Percentiles rank a stretch among this genome's conserved stretches.
These are phyloP conservation scores for Ettlia oleoabundans DNA, from an alignment of 139 green algal genomes.

Conservation along the genomic window DNA sequence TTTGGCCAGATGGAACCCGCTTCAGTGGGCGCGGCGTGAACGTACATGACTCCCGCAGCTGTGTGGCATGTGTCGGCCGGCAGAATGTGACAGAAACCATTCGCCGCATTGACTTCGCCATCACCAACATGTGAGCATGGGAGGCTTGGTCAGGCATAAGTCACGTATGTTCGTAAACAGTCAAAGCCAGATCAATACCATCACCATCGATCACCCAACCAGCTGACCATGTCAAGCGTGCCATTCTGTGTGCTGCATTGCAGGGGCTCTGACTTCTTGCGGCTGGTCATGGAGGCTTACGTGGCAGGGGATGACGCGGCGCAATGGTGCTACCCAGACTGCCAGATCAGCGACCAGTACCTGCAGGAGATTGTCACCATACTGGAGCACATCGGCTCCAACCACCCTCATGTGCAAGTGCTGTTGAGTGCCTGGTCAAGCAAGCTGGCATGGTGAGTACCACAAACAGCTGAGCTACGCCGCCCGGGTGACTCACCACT, in stretches of 20 bases:
- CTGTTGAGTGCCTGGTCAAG: background rate
- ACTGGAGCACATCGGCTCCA: background rate
- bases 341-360: background rate
- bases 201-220: too few species aligned
- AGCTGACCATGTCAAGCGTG: too few species aligned
- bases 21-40: background rate
- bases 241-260: background rate
- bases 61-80: background rate
- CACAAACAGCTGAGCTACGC: background rate
- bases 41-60: background rate
- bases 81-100: background rate
- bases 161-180: too few species aligned
- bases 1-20: background rate
- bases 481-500: background rate
- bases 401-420: background rate
- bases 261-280: conserved; percentile 8
- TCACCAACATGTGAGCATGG: background rate
- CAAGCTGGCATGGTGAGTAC: background rate
- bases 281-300: conserved; percentile 5
- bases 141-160: too few species aligned
- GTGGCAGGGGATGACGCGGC: background rate
- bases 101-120: background rate
- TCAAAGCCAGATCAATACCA: too few species aligned
- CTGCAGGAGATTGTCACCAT: background rate
- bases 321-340: conserved; percentile 17